Base-by-base conservation (phyloP, 2,329 filamentous ascomycete species). In the Lojkania enalia region DNA sequence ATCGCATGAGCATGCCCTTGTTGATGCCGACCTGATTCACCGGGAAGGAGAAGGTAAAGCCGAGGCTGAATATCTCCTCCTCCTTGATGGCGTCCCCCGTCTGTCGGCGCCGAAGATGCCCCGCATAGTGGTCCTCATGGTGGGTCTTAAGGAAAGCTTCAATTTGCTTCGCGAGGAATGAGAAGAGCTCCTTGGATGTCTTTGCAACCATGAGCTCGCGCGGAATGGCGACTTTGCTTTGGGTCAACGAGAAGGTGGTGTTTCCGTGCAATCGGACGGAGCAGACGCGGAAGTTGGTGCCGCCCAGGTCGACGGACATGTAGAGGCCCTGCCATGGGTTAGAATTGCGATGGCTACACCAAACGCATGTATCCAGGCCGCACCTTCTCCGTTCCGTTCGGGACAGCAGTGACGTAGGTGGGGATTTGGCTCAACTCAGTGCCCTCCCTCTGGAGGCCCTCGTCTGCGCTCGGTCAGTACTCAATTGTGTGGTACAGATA, bases 41-140 rank as follows among this genome's bases (percentile, higher is more conserved):
- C 2, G 94, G 94, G 75, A 97, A 99, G 67, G 88, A 95, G 74
- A 99, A 99, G 41, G 94, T 99, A 74, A 99, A 99, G n/a, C 94
- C 94, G 31, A 99, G 79, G 60, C 90, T 88, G 74, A 97, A 96
- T 49, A 94, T 82, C 47, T 92, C 79, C 67, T 92, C 84, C 51
- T 90, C 84, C 42, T 77, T 76, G 64, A 77, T 84, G 38, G 80
- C 75, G 15, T 77, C 77, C 19, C 78, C 77, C 2, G 83, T 84
- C 52, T 81, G 74, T 49, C 86, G 82, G 50, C 86, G 82, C 57
- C 80, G 79, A 47, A 85, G 68, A 68, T 90, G 80, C 50, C 82
- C 78, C 60, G 85, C 79, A 62, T 96, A 96, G 66, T 91, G 90
- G 12, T 96, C 90, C 55, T 83, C 81, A 71, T 97, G 92, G 71